Percentiles rank a stretch among this genome's conserved stretches.
Conservation (phyloP, 345 rosid species). For the Isatis tinctoria region DNA sequence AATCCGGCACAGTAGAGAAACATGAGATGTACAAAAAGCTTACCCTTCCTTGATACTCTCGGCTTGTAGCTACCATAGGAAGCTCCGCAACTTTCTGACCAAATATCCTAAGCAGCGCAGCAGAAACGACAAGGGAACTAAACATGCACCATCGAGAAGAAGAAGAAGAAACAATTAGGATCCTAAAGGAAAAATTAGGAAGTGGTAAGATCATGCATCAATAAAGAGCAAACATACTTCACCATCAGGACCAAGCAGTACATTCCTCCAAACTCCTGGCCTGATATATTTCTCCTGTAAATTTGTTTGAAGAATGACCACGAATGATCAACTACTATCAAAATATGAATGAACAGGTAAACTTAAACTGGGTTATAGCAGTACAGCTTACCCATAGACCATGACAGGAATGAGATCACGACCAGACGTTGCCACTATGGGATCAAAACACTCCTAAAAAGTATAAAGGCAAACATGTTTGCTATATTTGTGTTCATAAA, state of each 20-base stretch:
- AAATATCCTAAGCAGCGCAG: conserved; percentile 80
- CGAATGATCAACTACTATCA: conserved; percentile 3
- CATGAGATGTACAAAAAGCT: conserved; percentile 15
- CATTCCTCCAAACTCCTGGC: conserved; percentile 88
- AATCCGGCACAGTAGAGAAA: not conserved
- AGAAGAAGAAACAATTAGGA: not conserved
- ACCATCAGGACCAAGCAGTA: conserved; percentile 63
- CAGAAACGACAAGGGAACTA: conserved; percentile 78
- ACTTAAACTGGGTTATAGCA: not conserved
- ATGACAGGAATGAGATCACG: conserved; percentile 92
- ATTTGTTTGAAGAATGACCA: not conserved
- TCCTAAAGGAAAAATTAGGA: not conserved
- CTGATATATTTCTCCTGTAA: conserved; percentile 77
- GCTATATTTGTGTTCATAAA: not conserved
- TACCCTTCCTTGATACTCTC: conserved; percentile 86
- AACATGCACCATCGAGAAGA: not conserved
- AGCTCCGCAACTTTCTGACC: conserved; percentile 89
- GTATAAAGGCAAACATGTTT: not conserved
- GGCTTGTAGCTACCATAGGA: conserved; percentile 81
- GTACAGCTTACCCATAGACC: conserved; percentile 71
- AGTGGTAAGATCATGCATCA: not conserved
- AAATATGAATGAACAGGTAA: not conserved
- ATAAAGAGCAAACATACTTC: conserved; percentile 43
- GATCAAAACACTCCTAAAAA: conserved; percentile 89
- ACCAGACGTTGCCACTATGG: conserved; percentile 54